Percentiles rank a stretch among this genome's conserved stretches.
These are phyloP conservation scores for Delonix regia DNA, from an alignment of 306 rosid genomes.

Conservation along the genomic window DNA sequence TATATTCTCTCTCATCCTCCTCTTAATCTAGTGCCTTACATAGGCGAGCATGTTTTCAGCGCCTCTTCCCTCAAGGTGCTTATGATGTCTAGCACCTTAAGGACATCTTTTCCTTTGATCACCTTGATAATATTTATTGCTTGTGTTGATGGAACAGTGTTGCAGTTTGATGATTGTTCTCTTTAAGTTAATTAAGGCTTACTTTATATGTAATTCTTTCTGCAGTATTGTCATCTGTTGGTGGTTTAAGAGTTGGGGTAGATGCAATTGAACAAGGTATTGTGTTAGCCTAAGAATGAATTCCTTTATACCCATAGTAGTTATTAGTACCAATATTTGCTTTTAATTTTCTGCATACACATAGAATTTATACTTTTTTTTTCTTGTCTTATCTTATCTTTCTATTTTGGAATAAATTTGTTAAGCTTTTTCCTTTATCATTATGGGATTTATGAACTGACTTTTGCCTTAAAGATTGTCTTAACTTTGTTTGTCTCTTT, in stretches of 20 bases:
- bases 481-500: background rate
- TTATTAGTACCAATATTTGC: constrained; percentile 2
- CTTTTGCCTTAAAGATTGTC: background rate
- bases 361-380: constrained; percentile 11
- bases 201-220: constrained; percentile 36
- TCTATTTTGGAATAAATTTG: background rate
- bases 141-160: constrained; percentile 12
- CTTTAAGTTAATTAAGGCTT: constrained; percentile 28
- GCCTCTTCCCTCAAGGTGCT: background rate
- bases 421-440: background rate
- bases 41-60: background rate
- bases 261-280: constrained; percentile 77
- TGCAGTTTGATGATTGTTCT: constrained; percentile 26
- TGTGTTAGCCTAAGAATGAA: constrained; percentile 26
- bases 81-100: background rate
- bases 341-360: constrained; percentile 19
- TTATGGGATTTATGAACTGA: background rate
- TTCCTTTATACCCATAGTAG: constrained; percentile 11
- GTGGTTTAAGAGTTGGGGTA: constrained; percentile 85
- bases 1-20: too few species aligned
- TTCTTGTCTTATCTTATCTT: background rate
- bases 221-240: constrained; percentile 92
- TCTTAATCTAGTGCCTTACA: background rate
- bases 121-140: background rate
- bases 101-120: background rate